phyloP scores from a whole-genome alignment of 345 rosid species.

The Psidium friedrichsthalianum region DNA sequence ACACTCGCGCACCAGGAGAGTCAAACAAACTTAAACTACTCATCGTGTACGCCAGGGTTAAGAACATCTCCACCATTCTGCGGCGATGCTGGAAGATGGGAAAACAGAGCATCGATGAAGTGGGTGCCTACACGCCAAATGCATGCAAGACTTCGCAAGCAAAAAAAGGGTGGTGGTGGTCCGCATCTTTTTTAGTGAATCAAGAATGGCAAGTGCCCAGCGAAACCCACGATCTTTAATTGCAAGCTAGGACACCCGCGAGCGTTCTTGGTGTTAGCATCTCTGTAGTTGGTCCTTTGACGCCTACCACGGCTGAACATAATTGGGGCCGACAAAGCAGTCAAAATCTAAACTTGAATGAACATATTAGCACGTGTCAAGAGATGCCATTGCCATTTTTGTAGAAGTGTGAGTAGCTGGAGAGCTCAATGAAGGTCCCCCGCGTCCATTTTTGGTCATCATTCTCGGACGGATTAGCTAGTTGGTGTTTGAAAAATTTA shows the following conservation, averaged over 20 bases:
- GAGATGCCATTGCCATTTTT: too few relatives aligned
- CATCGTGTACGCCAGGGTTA: not conserved
- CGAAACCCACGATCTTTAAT: not conserved
- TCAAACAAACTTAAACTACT: not conserved
- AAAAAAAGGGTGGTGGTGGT: not conserved
- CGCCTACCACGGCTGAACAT: not conserved
- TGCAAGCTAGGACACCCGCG: not conserved
- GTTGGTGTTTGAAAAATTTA: not conserved
- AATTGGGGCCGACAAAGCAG: not conserved
- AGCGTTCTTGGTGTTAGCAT: not conserved
- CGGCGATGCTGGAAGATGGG: not conserved
- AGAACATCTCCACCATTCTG: not conserved
- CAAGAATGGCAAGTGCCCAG: not conserved
- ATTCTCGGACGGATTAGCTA: not conserved
- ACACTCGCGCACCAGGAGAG: not conserved
- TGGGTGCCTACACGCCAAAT: not conserved
- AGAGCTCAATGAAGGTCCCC: too few relatives aligned
- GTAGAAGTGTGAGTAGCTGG: too few relatives aligned
- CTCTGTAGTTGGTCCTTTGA: not conserved
- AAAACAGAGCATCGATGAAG: not conserved
- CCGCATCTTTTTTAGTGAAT: not conserved
- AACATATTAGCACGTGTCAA: not conserved
- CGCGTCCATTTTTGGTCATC: not conserved
- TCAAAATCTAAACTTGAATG: not conserved
- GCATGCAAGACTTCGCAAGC: not conserved